Evolutionary conservation across 169 alveolate species (phyloP).

Genomic region (Cryptosporidium viatorum): DNA sequence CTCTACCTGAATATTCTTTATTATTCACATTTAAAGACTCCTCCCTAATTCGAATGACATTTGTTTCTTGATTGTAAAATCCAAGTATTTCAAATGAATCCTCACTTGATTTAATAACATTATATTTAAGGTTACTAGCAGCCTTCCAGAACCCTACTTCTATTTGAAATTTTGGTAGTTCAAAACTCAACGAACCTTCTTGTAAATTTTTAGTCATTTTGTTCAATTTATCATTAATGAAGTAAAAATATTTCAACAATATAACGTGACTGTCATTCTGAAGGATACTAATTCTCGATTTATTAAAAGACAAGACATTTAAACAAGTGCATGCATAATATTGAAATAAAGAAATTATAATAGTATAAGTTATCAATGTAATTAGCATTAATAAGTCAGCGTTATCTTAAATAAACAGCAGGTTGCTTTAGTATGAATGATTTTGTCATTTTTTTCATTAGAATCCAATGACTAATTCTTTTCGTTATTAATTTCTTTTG

Average conservation of each 20-base stretch:
- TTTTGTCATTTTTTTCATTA: background rate
- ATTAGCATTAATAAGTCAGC: background rate
- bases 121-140: slow-evolving; percentile 14
- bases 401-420: background rate
- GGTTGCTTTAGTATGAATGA: background rate
- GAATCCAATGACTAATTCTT: background rate
- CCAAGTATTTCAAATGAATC: slow-evolving; percentile 26
- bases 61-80: slow-evolving; percentile 38
- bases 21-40: slow-evolving; percentile 27
- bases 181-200: background rate
- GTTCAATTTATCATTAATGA: background rate
- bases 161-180: slow-evolving; percentile 28
- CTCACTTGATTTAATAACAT: slow-evolving; percentile 27
- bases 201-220: background rate
- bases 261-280: too few relatives aligned
- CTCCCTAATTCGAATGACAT: slow-evolving; percentile 33
- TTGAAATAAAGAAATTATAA: background rate
- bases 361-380: background rate
- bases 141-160: slow-evolving; percentile 66
- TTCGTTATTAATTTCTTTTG: background rate
- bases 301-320: background rate
- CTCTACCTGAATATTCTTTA: slow-evolving; percentile 12
- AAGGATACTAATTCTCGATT: background rate
- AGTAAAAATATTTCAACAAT: background rate
- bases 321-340: background rate